phyloP scores from a whole-genome alignment of 768 basidiomycete species.

The Pulveroboletus sp. region DNA sequence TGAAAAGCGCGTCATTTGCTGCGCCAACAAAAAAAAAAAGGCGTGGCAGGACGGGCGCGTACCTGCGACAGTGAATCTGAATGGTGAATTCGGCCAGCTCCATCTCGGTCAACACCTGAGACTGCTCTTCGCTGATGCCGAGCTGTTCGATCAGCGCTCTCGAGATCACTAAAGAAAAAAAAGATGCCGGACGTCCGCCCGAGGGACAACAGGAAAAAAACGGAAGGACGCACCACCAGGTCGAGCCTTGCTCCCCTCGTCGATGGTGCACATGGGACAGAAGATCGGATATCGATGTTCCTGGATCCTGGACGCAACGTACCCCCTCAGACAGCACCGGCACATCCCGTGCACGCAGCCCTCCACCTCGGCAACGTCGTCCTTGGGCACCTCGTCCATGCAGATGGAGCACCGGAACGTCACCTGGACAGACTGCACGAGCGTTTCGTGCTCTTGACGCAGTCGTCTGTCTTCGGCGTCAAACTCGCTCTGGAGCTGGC shows the following conservation, averaged over 20 bases:
- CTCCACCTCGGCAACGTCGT: slow-evolving; percentile 39
- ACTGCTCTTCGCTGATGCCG: slow-evolving; percentile 43
- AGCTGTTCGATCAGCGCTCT: slow-evolving; percentile 39
- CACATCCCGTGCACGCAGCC: slow-evolving; percentile 53
- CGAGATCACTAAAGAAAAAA: slow-evolving; percentile 34
- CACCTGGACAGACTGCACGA: slow-evolving; percentile 27
- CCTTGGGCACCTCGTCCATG: slow-evolving; percentile 44
- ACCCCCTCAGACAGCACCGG: slow-evolving; percentile 44
- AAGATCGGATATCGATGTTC: slow-evolving; percentile 56
- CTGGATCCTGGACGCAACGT: slow-evolving; percentile 43
- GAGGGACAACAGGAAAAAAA: not conserved
- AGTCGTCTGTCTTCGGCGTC: slow-evolving; percentile 41
- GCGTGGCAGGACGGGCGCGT: slow-evolving; percentile 5
- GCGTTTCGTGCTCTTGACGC: slow-evolving; percentile 31
- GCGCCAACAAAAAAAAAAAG: too few species aligned
- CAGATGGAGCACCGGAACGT: slow-evolving; percentile 57
- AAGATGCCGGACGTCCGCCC: not conserved
- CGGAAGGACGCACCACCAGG: slow-evolving; percentile 35
- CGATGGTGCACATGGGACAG: slow-evolving; percentile 51
- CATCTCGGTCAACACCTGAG: slow-evolving; percentile 42
- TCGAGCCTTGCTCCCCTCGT: slow-evolving; percentile 19
- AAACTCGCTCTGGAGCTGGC: slow-evolving; percentile 33
- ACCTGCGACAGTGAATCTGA: slow-evolving; percentile 50
- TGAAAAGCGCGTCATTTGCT: not conserved
- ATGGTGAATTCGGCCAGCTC: slow-evolving; percentile 42